Evolutionary conservation across 768 basidiomycete species (phyloP).

Genomic region (Boletus speciosus): DNA sequence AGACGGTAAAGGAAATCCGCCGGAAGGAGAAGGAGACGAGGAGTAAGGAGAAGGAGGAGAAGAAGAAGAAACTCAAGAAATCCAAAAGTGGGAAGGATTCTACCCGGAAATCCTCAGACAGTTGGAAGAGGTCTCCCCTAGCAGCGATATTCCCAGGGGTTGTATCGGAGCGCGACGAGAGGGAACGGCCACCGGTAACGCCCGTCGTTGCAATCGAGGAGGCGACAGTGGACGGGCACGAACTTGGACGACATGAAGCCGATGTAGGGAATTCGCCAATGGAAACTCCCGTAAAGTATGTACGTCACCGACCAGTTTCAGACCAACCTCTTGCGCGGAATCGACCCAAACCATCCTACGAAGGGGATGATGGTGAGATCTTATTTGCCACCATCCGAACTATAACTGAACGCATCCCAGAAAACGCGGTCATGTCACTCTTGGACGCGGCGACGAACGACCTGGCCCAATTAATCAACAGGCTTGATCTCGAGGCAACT

Average conservation of each 20-base stretch:
- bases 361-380: slow-evolving; percentile 43
- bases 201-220: slow-evolving; percentile 46
- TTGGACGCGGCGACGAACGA: slow-evolving; percentile 81
- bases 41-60: slow-evolving; percentile 32
- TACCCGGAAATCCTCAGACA: slow-evolving; percentile 47
- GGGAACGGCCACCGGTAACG: neutral
- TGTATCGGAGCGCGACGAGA: slow-evolving; percentile 11
- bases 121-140: slow-evolving; percentile 51
- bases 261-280: neutral
- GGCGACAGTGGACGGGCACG: slow-evolving; percentile 53
- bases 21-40: slow-evolving; percentile 36
- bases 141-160: slow-evolving; percentile 57
- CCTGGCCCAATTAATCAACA: slow-evolving; percentile 71
- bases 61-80: slow-evolving; percentile 33
- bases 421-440: slow-evolving; percentile 57
- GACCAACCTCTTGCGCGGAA: slow-evolving; percentile 55
- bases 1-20: slow-evolving; percentile 47
- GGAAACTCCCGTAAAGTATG: slow-evolving; percentile 38
- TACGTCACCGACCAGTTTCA: slow-evolving; percentile 55
- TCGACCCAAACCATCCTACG: slow-evolving; percentile 48
- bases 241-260: neutral
- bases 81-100: slow-evolving; percentile 30
- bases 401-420: slow-evolving; percentile 6
- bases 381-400: neutral
- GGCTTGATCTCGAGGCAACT: slow-evolving; percentile 79